A percentile compares a stretch with the other conserved stretches of the same genome.
Evolutionary conservation across 192 early-diverging fungal species (phyloP).

Genomic region (Coemansia sp.): DNA sequence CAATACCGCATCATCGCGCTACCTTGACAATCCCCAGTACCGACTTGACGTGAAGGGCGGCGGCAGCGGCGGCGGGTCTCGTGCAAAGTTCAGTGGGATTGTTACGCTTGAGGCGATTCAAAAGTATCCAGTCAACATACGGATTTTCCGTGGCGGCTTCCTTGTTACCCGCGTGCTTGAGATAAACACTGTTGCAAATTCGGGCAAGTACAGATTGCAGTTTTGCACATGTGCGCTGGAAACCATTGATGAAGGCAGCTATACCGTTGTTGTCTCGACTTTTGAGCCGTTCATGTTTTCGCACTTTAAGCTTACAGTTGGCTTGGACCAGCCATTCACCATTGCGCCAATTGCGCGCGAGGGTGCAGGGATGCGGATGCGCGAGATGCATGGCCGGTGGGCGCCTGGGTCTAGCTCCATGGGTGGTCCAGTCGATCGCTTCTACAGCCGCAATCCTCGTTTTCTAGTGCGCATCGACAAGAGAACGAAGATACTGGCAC

Average conservation of each 20-base stretch:
- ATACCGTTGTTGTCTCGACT: conserved; percentile 79
- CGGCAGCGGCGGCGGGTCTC: conserved; percentile 18
- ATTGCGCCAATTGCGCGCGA: conserved; percentile 67
- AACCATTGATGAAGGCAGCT: conserved; percentile 64
- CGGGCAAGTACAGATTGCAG: conserved; percentile 74
- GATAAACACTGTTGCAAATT: conserved; percentile 66
- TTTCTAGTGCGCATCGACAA: conserved; percentile 63
- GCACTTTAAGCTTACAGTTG: conserved; percentile 67
- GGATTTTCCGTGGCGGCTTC: conserved; percentile 70
- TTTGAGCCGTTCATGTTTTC: conserved; percentile 72
- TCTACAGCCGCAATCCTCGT: conserved; percentile 65
- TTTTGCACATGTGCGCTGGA: conserved; percentile 74
- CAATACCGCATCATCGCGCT: conserved; percentile 67
- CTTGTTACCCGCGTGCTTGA: conserved; percentile 65
- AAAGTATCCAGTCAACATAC: conserved; percentile 66
- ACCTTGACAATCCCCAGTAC: conserved; percentile 81
- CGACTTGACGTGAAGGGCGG: conserved; percentile 56
- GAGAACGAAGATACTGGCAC: conserved; percentile 63
- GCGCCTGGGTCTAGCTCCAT: conserved; percentile 59
- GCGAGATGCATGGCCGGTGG: conserved; percentile 56
- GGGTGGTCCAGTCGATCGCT: conserved; percentile 60
- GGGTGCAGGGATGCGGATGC: conserved; percentile 71
- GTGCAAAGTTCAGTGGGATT: conserved; percentile 12
- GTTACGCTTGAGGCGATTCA: conserved; percentile 72
- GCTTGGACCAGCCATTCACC: conserved; percentile 55